Percentiles rank a stretch among this genome's conserved stretches.
Evolutionary conservation across 1,284 basidiomycete species (phyloP).

Genomic region (Cutaneotrichosporon sp.): DNA sequence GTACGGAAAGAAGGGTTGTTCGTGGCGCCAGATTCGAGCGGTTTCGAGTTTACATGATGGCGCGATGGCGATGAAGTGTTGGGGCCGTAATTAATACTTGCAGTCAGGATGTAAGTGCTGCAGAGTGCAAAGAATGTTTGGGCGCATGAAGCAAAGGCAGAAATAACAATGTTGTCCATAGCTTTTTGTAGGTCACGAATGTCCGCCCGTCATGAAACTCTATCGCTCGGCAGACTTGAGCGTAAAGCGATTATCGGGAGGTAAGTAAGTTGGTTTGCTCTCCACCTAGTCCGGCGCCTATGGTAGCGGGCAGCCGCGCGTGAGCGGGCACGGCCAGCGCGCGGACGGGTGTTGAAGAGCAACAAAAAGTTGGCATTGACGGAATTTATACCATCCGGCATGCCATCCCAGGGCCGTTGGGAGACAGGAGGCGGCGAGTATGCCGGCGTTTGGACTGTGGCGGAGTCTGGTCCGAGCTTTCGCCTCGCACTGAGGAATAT

Average conservation of each 20-base stretch:
- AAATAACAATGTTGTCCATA: too few relatives aligned
- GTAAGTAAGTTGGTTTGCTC: conserved; percentile 12
- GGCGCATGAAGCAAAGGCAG: too few relatives aligned
- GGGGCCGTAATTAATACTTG: too few relatives aligned
- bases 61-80: too few relatives aligned
- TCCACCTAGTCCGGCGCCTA: conserved; percentile 11
- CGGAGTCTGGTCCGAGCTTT: not conserved
- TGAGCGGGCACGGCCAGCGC: conserved; percentile 1
- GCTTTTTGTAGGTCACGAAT: conserved; percentile 6
- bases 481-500: not conserved
- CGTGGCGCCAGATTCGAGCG: too few relatives aligned
- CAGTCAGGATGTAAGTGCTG: not conserved
- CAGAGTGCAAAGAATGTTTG: not conserved
- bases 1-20: too few relatives aligned
- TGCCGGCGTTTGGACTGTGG: not conserved
- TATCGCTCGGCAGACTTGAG: conserved; percentile 7
- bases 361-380: too few relatives aligned
- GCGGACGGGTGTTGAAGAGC: conserved; percentile 5
- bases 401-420: not conserved
- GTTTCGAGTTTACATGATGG: too few relatives aligned
- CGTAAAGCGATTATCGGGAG: conserved; percentile 19
- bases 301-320: conserved; percentile 1
- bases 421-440: not conserved
- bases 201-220: conserved; percentile 23
- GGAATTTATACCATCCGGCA: not conserved